A percentile compares a stretch with the other conserved stretches of the same genome.
Evolutionary conservation across 179 eudicot species (phyloP).

Genomic region (Spinacia oleracea): DNA sequence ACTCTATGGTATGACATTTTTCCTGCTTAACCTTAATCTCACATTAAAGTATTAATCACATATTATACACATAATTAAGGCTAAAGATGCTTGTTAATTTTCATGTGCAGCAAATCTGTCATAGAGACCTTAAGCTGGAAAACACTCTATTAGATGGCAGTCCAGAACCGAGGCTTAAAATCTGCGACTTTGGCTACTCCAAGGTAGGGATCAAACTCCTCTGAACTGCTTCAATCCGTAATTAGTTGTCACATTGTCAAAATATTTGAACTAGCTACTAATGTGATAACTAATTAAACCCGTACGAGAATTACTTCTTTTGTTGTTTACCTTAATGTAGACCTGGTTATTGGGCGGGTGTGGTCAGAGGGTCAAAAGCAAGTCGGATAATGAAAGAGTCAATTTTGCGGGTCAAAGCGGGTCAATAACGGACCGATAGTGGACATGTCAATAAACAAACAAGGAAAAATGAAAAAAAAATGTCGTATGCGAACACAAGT

Average conservation of each 20-base stretch:
- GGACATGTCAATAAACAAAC: no score
- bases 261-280: no score
- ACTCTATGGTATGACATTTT: conserved; percentile 60
- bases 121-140: conserved; percentile 89
- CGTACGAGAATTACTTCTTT: no score
- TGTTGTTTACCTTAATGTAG: no score
- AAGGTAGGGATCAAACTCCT: conserved; percentile 45
- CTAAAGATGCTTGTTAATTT: neutral
- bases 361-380: no score
- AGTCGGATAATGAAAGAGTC: no score
- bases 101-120: conserved; percentile 77
- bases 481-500: no score
- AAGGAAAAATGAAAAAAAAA: no score
- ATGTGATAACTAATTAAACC: neutral
- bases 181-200: conserved; percentile 96
- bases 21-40: neutral
- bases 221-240: neutral
- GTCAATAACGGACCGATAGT: no score
- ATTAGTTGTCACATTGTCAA: no score
- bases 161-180: conserved; percentile 65
- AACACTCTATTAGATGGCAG: conserved; percentile 81
- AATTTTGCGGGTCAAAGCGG: no score
- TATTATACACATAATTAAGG: neutral
- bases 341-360: no score
- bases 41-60: neutral